Evolutionary conservation across 202 grass and related monocot species (phyloP), one percentile per base, ranked within the genome.

Genomic region (Schoenoplectus triqueter): DNA sequence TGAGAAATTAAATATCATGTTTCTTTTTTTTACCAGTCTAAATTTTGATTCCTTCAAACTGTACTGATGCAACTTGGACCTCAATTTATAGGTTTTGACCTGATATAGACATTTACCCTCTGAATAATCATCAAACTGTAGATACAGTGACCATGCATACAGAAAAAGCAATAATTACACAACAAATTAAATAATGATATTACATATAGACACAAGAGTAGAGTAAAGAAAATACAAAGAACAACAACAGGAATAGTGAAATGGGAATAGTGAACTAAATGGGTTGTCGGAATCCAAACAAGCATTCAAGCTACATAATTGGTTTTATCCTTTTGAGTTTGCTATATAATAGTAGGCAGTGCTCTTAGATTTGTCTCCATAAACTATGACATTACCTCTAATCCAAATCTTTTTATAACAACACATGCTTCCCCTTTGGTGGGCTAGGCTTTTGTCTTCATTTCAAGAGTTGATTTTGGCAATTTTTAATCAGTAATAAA

Each of bases 251-350:
- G 39, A 79, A 78, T 44, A 78, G 75, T 78, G 49, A 60, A 51
- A 9, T 60, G 7, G 46, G 75, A 78, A 79, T 79, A 79, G 75
- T 31, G 17, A 61, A 44, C 39, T 79, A 45, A 79, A 60, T 79
- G 75, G 75, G 14, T 79, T 79, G 75, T 79, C 75, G 75, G 75
- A 62, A 79, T 79, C 54, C 11, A 79, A 79, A 79, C 75, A 4
- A 79, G 61, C 75, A 79, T 10, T 31, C 31, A 18, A 79, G 55
- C 54, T 79, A 5, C 55, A 79, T 61, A 79, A 62, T 79, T 61
- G 55, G 39, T 79, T 61, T 2, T 6, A 78, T 78, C 52, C 74
- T 5, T 44, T 78, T 78, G 6, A 57, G 3, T 13, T 78, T 42
- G 74, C 22, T 52, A 60, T 78, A 78, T 44, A 78, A 31, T 31